A percentile compares a stretch with the other conserved stretches of the same genome.
Conservation (phyloP, 352 stramenopile genomes). For the Saprolegnia diclina region DNA sequence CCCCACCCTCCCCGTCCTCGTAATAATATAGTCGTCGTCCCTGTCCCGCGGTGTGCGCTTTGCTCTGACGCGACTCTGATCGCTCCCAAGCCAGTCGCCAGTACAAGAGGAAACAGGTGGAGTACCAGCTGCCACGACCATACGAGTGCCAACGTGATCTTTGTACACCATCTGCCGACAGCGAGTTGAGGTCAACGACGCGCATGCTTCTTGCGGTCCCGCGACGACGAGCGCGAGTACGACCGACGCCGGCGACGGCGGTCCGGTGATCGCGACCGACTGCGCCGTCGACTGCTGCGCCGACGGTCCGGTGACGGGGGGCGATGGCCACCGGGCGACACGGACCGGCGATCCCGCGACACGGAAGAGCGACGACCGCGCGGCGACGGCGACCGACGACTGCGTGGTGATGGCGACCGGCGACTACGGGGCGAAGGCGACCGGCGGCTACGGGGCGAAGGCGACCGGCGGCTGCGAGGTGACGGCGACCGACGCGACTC, state of each 20-base stretch:
- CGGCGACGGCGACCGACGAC: neutral
- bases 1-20: neutral
- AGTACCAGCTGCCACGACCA: neutral
- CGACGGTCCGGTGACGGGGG: neutral
- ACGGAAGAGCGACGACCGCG: neutral
- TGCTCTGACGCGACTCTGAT: neutral
- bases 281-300: neutral
- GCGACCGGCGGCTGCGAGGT: neutral
- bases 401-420: slow-evolving; percentile 2
- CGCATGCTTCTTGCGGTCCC: neutral
- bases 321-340: neutral
- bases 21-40: neutral
- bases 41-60: neutral
- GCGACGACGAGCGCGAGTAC: neutral
- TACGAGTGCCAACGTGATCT: too few relatives aligned
- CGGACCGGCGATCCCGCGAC: neutral
- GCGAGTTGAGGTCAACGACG: too few relatives aligned
- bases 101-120: neutral
- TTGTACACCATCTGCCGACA: too few relatives aligned
- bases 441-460: neutral
- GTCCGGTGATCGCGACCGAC: neutral
- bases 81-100: neutral
- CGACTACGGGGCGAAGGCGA: slow-evolving; percentile 2
- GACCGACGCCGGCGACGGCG: slow-evolving; percentile 1
- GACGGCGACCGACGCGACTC: neutral